Conservation (phyloP, 495 filamentous ascomycete genomes). For the Trichoderma asperelloides region DNA sequence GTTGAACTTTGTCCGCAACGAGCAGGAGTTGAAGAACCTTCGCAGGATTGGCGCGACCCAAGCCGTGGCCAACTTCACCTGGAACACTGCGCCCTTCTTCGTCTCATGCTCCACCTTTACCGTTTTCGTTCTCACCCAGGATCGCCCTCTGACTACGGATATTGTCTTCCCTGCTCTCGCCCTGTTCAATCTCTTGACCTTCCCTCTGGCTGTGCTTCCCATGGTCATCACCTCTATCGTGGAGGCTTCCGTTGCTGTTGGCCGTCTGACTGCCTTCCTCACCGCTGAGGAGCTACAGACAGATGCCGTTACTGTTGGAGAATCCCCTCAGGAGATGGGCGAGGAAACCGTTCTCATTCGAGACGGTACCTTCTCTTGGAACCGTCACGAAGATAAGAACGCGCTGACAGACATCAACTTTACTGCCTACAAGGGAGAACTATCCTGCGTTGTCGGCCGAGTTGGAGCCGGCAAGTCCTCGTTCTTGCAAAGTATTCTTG, state of each 20-base stretch:
- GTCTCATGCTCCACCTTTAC: slow-evolving; percentile 96
- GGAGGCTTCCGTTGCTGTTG: slow-evolving; percentile 88
- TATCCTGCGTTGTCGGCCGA: slow-evolving; percentile 88
- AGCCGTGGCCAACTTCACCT: slow-evolving; percentile 93
- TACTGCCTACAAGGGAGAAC: slow-evolving; percentile 78
- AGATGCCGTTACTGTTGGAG: slow-evolving; percentile 65
- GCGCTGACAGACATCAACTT: slow-evolving; percentile 66
- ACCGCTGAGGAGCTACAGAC: slow-evolving; percentile 81
- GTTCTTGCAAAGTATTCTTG: slow-evolving; percentile 75
- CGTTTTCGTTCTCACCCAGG: slow-evolving; percentile 78
- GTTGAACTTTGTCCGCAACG: slow-evolving; percentile 88
- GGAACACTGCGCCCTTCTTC: slow-evolving; percentile 98
- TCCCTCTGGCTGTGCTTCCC: slow-evolving; percentile 87
- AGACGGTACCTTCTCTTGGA: slow-evolving; percentile 91
- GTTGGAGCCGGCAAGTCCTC: slow-evolving; percentile 95
- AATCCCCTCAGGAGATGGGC: slow-evolving; percentile 58
- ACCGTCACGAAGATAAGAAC: slow-evolving; percentile 56
- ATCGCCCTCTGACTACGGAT: slow-evolving; percentile 77
- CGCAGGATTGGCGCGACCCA: slow-evolving; percentile 92
- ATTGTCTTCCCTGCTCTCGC: slow-evolving; percentile 91
- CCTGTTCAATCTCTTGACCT: slow-evolving; percentile 87
- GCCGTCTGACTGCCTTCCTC: slow-evolving; percentile 77
- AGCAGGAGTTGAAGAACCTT: slow-evolving; percentile 88
- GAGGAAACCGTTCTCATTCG: slow-evolving; percentile 78
- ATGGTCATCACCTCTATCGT: slow-evolving; percentile 98